Base-by-base conservation (phyloP, 139 green algal species). In the Spirogloea muscicola region DNA sequence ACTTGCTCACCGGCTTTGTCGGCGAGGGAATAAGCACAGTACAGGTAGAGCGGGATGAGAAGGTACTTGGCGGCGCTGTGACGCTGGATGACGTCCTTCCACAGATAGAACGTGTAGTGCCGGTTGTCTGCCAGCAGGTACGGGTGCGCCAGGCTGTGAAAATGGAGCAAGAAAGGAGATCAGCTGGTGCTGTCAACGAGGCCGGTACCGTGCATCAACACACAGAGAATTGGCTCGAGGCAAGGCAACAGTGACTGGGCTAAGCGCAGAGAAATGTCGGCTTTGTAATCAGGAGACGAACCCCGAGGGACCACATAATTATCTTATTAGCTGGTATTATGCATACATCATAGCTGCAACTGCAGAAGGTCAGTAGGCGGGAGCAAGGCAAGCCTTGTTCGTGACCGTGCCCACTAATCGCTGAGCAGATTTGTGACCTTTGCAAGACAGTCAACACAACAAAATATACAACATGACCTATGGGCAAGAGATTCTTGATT, bases 21-120 rank as follows among this genome's bases (percentile, higher is more conserved):
- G 43, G 16, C 43, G 43, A 52, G n/a, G 52, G 52, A 38, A 2
- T 10, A 9, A 64, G 55, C 21, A 27, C 5, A 3, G 31, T 64
- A 77, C 0, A 87, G 33, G 59, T 91, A 91, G 5, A 58, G 29
- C 4, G 87, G 88, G 6, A 86, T 49, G 16, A 94, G 70, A 3
- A 43, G 55, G 39, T 84, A 89, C 1, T 80, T 80, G 63, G 18
- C 33, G 16, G 36, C 9, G 31, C n/a, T 31, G 64, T 49, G 27
- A 13, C 6, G n/a, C n/a, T n/a, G 13, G 9, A 94, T 27, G 3
- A 91, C 0, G 6, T 70, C 65, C 37, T 87, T 86, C 91, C 92
- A 96, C 3, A 96, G 13, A 81, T 97, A 97, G 68, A 97, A 97
- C 0, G 84, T 90, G 77, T 94, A 96, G 82, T 97, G 93, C 44